Conservation (phyloP, 2,329 filamentous ascomycete species). For the Cladophialophora psammophila region DNA sequence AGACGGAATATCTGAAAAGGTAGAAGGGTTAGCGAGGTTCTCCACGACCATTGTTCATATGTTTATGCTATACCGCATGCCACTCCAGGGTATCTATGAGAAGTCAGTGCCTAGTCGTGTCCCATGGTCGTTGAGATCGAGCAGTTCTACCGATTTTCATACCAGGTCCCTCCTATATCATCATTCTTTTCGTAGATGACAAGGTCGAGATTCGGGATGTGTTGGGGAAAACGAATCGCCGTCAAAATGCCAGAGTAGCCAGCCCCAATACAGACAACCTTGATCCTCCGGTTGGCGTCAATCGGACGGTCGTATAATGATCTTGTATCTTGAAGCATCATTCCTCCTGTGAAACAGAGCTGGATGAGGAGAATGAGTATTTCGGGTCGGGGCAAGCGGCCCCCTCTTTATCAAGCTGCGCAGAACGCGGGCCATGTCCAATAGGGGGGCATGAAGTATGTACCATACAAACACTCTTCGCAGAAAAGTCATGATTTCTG, state of each 20-base stretch:
- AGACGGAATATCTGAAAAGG: slow-evolving; percentile 54
- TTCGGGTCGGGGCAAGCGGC: no score
- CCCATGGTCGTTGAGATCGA: no score
- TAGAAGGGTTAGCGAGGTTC: no score
- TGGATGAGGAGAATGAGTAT: neutral
- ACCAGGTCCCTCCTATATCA: slow-evolving; percentile 44
- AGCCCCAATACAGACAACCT: slow-evolving; percentile 46
- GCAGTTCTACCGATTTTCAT: slow-evolving; percentile 41
- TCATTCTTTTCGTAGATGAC: slow-evolving; percentile 41
- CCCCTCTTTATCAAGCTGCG: no score
- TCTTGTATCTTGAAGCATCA: neutral
- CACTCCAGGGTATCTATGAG: slow-evolving; percentile 27
- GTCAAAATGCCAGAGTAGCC: slow-evolving; percentile 51
- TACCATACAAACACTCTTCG: no score
- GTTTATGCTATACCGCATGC: slow-evolving; percentile 17
- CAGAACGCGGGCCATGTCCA: no score
- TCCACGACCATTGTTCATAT: no score
- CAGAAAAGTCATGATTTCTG: no score
- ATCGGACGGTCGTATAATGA: neutral
- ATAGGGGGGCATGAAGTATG: no score
- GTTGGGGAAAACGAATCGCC: slow-evolving; percentile 43
- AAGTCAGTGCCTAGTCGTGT: no score
- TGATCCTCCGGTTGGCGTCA: slow-evolving; percentile 10
- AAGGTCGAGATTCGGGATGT: slow-evolving; percentile 31
- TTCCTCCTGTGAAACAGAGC: neutral